A percentile compares a stretch with the other conserved stretches of the same genome.
phyloP scores from a whole-genome alignment of 2,329 filamentous ascomycete genomes.

The Epichloe glyceriae region DNA sequence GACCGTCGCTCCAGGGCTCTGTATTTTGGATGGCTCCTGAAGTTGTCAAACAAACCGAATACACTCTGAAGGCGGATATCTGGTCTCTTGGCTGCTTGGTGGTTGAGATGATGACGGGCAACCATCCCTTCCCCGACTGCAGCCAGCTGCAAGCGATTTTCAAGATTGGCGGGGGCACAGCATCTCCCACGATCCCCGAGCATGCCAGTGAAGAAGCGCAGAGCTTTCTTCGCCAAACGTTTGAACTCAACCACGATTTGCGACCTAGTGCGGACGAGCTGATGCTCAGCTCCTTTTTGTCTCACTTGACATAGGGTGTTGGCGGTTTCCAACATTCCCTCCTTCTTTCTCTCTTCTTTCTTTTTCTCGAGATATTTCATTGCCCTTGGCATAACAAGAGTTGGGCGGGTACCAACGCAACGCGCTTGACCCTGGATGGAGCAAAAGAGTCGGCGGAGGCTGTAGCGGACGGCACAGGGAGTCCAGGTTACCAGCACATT shows the following conservation, averaged over 20 bases:
- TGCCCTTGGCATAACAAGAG: not conserved
- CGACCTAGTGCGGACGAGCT: conserved; percentile 86
- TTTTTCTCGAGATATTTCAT: not conserved
- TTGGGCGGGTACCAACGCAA: conserved; percentile 8
- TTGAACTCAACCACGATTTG: conserved; percentile 90
- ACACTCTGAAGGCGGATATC: conserved; percentile 96
- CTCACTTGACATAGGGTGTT: conserved; percentile 43
- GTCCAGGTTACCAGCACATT: not conserved
- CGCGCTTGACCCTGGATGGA: not conserved
- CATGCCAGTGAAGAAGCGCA: conserved; percentile 73
- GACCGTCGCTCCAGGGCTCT: conserved; percentile 80
- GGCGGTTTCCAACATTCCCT: not conserved
- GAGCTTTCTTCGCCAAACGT: conserved; percentile 75
- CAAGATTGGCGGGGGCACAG: conserved; percentile 84
- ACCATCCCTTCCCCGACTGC: conserved; percentile 92
- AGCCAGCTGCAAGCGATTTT: conserved; percentile 97
- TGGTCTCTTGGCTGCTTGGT: conserved; percentile 96
- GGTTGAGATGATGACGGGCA: conserved; percentile 98
- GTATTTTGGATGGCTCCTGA: conserved; percentile 99
- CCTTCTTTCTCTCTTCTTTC: not conserved
- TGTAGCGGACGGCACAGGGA: not conserved
- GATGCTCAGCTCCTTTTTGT: conserved; percentile 69
- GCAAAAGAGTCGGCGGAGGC: not conserved
- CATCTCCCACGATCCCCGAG: conserved; percentile 78
- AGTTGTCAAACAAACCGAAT: conserved; percentile 93